Percentiles rank a stretch among this genome's conserved stretches.
These are phyloP conservation scores for Stephanodiscus minutulus DNA, from an alignment of 108 stramenopile genomes.

Conservation along the genomic window DNA sequence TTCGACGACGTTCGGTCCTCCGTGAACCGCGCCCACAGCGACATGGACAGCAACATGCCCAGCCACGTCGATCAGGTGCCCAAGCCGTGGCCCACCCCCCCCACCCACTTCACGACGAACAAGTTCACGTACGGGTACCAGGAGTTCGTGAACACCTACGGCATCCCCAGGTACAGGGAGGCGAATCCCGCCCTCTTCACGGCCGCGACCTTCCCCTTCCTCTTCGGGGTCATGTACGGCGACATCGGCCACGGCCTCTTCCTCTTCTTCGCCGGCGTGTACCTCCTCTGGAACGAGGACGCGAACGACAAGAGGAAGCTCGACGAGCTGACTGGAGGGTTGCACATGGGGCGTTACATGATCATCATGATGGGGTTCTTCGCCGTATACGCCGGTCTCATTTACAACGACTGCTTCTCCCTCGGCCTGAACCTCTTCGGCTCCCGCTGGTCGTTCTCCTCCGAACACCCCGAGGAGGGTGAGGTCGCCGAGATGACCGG, in stretches of 20 bases:
- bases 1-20: slow-evolving; percentile 70
- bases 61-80: slow-evolving; percentile 86
- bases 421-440: slow-evolving; percentile 93
- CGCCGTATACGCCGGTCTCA: slow-evolving; percentile 94
- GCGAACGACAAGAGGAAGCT: slow-evolving; percentile 73
- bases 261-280: slow-evolving; percentile 83
- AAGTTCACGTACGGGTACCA: slow-evolving; percentile 95
- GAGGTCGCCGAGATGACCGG: slow-evolving; percentile 63
- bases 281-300: slow-evolving; percentile 83
- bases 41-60: slow-evolving; percentile 90
- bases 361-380: slow-evolving; percentile 97
- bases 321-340: slow-evolving; percentile 86
- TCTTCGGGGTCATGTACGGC: slow-evolving; percentile 99
- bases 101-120: slow-evolving; percentile 96
- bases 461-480: slow-evolving; percentile 74
- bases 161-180: slow-evolving; percentile 97
- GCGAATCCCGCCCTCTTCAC: slow-evolving; percentile 99
- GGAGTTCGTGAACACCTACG: slow-evolving; percentile 99
- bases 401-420: slow-evolving; percentile 99
- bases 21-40: slow-evolving; percentile 85
- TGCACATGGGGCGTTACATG: slow-evolving; percentile 94
- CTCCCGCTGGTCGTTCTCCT: slow-evolving; percentile 81
- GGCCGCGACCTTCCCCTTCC: slow-evolving; percentile 97
- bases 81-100: slow-evolving; percentile 94
- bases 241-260: slow-evolving; percentile 96